Evolutionary conservation across 352 stramenopile genomes (phyloP), one percentile per base, ranked within the genome.

Genomic region (Phytophthora citrophthora): DNA sequence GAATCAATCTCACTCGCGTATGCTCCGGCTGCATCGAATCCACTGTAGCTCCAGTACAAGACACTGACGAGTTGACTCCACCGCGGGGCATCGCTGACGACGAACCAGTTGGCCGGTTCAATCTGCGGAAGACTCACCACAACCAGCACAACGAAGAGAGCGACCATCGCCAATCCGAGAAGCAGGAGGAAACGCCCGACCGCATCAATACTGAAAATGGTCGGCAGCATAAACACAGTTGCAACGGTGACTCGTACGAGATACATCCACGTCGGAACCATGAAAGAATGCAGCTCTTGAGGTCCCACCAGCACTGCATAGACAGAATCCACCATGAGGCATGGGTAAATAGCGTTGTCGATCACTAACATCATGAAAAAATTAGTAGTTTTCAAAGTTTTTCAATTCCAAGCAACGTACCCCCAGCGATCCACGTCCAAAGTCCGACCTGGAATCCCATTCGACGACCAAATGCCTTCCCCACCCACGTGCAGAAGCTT

Each of bases 31-130:
- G 76, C 83, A 62, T 99, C 97, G 63, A 98, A 99, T 20, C 90
- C 95, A 64, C 97, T 98, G 57, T 98, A 93, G 76, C 96, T 98
- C 96, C 96, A 99, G 72, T 98, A 99, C 18, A 99, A 66, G 26
- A 97, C 93, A 68, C 97, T 98, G 8, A 98, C 48, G 16, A 97
- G 94, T 32, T 90, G 83, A 47, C 83, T 82, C 91, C 91, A 98
- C 3, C 36, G 56, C 15, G 68, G 65, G 63, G 87, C 49, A 12
- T 74, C 68, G 32, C 83, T 77, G 32, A 92, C 69, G 47, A 90
- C 64, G 36, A 94, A 79, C 83, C 86, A 91, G 52, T 91, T 83
- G 39, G 52, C 40, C 2, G 72, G 54, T 18, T 91, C 38, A 29
- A 94, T 81, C 54, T 88, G 78, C 18, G 81, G 84, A 16, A 87